These are phyloP conservation scores for Ophiocordyceps australis DNA, from an alignment of 2,329 filamentous ascomycete genomes.

Conservation along the genomic window DNA sequence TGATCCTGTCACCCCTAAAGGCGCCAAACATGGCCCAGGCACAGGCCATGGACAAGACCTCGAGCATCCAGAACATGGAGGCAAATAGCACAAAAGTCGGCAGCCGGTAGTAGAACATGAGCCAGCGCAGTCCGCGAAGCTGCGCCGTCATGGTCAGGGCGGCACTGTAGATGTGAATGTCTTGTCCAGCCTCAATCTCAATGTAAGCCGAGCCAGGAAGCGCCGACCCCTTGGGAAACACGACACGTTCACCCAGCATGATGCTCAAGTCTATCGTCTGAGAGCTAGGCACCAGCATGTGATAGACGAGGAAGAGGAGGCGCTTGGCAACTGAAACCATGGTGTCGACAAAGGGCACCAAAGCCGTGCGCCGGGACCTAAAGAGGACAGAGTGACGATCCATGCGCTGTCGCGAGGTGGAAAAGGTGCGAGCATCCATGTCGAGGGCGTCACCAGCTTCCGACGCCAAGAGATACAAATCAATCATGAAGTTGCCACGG, in stretches of 20 bases:
- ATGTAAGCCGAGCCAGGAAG: constrained; percentile 29
- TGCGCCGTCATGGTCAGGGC: constrained; percentile 53
- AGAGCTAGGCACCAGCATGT: constrained; percentile 44
- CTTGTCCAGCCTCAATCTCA: constrained; percentile 51
- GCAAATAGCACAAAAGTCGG: constrained; percentile 52
- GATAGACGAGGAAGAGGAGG: constrained; percentile 46
- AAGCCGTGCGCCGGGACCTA: constrained; percentile 52
- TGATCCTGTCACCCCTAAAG: too few species aligned
- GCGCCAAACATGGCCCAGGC: constrained; percentile 42
- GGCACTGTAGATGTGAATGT: constrained; percentile 60
- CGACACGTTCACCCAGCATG: constrained; percentile 53
- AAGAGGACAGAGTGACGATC: constrained; percentile 27
- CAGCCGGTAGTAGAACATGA: constrained; percentile 74
- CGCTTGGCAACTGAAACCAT: constrained; percentile 44
- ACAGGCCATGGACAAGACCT: constrained; percentile 46
- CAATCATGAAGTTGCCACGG: constrained; percentile 89
- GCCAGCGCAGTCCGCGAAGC: constrained; percentile 58
- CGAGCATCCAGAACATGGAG: constrained; percentile 56
- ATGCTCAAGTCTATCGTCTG: constrained; percentile 49
- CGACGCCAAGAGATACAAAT: constrained; percentile 47
- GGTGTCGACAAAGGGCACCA: constrained; percentile 63
- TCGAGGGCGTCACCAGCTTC: constrained; percentile 9
- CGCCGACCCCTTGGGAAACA: constrained; percentile 30
- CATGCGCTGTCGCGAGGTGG: constrained; percentile 15
- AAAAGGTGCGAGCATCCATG: constrained; percentile 10